Evolutionary conservation across 164 flowering plant genomes (phyloP), one percentile per base, ranked within the genome.

Genomic region (Annona cherimola): DNA sequence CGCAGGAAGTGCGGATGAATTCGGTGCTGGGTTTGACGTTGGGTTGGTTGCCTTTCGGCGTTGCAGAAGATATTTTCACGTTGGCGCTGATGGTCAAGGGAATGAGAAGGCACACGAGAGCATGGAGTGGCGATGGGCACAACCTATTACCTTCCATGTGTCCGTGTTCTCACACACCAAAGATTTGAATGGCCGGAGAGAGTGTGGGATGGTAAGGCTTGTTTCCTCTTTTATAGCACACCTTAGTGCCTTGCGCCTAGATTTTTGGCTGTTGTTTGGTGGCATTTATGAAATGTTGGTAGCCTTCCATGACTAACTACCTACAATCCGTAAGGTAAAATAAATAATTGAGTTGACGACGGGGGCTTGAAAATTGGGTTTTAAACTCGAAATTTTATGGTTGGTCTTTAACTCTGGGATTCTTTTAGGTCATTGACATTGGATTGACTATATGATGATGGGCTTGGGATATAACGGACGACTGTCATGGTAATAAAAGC

Each of bases 1-100:
- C 63, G 71, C 94, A 87, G 5, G 86, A 82, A 8, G 74, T 74
- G 45, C 66, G 71, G 66, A 89, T 84, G 83, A 84, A 88, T 1
- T 73, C 74, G 6, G 50, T 75, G 74, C 64, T 72, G 42, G 68
- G 12, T 63, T 66, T 12, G 57, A 50, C 9, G 57, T 50, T 11
- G 57, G 57, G 57, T 3, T 50, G 14, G 57, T 9, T 16, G 14
- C 9, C 14, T 7, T 11, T 50, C 14, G 57, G 2, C 50, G 50
- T 8, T 7, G 57, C 57, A 9, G 57, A 50, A 16, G 14, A 50
- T 50, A 16, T 50, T 50, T 50, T 50, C 8, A 50, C 14, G 57
- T 50, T 16, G 9, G 57, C 9, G 57, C 2, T 50, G 57, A 50
- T 11, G 57, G 3, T 9, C 14, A 50, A 9, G 57, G 5, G 57